phyloP scores from a whole-genome alignment of 371 early-diverging fungal species.

The Coemansia sp. region DNA sequence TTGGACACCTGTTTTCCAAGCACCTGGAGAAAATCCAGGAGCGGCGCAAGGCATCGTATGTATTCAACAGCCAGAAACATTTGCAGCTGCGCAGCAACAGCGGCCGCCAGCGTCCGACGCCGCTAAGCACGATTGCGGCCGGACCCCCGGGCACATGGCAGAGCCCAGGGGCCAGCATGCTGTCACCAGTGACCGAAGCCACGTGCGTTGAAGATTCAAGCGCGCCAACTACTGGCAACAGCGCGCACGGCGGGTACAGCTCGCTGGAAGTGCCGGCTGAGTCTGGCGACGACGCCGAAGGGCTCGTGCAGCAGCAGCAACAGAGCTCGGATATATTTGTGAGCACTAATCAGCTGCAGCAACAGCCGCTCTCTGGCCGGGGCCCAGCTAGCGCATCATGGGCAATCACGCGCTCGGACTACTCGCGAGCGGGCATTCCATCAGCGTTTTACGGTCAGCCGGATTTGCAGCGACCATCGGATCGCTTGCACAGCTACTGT shows the following conservation, averaged over 20 bases:
- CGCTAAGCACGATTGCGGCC: background rate
- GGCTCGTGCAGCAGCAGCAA: background rate
- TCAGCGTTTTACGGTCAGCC: background rate
- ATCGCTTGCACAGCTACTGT: slow-evolving; percentile 30
- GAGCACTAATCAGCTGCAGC: background rate
- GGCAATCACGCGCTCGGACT: background rate
- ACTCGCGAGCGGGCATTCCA: background rate
- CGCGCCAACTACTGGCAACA: slow-evolving; percentile 11
- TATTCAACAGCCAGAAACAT: background rate
- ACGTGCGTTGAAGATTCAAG: slow-evolving; percentile 21
- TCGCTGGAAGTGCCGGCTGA: background rate
- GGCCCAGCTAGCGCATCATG: slow-evolving; percentile 14
- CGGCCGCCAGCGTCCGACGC: slow-evolving; percentile 6
- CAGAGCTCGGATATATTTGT: background rate
- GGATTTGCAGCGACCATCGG: background rate
- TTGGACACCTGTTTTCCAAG: slow-evolving; percentile 46
- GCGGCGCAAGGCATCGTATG: slow-evolving; percentile 41
- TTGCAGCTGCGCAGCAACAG: background rate
- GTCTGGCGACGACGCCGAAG: background rate
- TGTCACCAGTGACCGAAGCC: slow-evolving; percentile 45
- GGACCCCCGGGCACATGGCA: background rate
- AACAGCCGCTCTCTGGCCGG: background rate
- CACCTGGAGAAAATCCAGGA: slow-evolving; percentile 45
- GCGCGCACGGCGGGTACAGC: background rate
- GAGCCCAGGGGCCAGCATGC: slow-evolving; percentile 20